Evolutionary conservation across 768 basidiomycete species (phyloP).

Genomic region (Termitomyces sp.): DNA sequence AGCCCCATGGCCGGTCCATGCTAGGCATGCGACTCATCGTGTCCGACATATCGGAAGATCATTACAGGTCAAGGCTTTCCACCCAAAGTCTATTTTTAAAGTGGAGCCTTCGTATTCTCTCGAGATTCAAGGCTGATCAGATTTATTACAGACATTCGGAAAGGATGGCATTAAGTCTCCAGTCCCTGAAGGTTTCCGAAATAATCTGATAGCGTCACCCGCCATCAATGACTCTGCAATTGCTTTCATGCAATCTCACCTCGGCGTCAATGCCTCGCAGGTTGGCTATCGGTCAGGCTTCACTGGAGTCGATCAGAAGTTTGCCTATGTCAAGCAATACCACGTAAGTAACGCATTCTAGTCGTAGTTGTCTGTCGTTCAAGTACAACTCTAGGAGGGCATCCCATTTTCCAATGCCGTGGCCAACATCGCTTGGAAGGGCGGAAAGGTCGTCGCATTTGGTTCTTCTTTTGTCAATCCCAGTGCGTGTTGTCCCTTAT

Average conservation of each 20-base stretch:
- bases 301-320: conserved; percentile 12
- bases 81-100: conserved; percentile 21
- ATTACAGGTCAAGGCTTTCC: conserved; percentile 20
- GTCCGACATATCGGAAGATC: conserved; percentile 21
- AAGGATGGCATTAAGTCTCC: conserved; percentile 19
- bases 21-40: conserved; percentile 26
- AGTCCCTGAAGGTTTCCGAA: conserved; percentile 9
- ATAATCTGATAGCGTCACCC: conserved; percentile 11
- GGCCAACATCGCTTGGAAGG: conserved; percentile 37
- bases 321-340: conserved; percentile 27
- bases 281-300: conserved; percentile 20
- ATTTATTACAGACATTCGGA: conserved; percentile 20
- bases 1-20: conserved; percentile 26
- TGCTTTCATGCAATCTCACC: conserved; percentile 22
- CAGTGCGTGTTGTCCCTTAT: conserved; percentile 14
- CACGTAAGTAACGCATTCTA: conserved; percentile 16
- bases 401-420: conserved; percentile 31
- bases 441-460: conserved; percentile 32
- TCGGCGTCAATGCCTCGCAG: conserved; percentile 16
- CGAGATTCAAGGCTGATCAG: background rate
- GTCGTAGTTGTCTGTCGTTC: background rate
- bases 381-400: conserved; percentile 15
- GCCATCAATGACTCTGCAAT: conserved; percentile 24
- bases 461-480: conserved; percentile 35
- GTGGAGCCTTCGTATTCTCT: conserved; percentile 6